phyloP scores from a whole-genome alignment of 257 asterid species.

The Mitragyna speciosa region DNA sequence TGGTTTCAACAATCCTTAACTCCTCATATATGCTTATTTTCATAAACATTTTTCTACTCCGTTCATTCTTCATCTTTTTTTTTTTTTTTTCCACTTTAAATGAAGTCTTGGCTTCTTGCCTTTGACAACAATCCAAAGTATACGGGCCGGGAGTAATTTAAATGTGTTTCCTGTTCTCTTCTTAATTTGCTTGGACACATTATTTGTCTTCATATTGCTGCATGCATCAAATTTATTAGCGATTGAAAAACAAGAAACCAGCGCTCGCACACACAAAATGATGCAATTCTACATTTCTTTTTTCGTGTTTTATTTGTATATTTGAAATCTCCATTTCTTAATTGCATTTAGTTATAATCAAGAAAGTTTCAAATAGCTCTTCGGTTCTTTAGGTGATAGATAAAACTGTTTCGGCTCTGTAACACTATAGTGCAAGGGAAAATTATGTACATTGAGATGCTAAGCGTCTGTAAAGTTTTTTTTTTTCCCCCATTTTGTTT shows the following conservation, averaged over 20 bases:
- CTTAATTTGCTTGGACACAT: background rate
- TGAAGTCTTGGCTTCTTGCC: background rate
- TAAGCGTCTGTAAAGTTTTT: background rate
- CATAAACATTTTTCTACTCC: background rate
- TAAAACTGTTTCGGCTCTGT: too few relatives aligned
- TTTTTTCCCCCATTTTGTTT: too few relatives aligned
- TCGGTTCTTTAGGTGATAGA: too few relatives aligned
- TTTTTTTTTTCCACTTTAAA: background rate
- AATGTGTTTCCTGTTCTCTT: background rate
- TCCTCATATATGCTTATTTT: background rate
- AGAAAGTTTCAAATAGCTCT: too few relatives aligned
- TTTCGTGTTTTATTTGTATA: background rate
- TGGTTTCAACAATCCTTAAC: background rate
- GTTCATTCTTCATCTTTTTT: background rate
- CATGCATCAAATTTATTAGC: too few relatives aligned
- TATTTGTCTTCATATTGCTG: too few relatives aligned
- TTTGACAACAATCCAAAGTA: background rate
- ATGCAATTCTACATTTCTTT: background rate
- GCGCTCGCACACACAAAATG: too few relatives aligned
- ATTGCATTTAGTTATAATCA: too few relatives aligned
- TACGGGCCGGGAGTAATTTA: background rate
- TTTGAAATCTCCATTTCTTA: background rate
- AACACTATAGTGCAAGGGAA: too few relatives aligned
- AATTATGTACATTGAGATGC: too few relatives aligned
- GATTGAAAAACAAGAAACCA: too few relatives aligned